Conservation (phyloP, 345 rosid species). For the Euphorbia pulcherrima region DNA sequence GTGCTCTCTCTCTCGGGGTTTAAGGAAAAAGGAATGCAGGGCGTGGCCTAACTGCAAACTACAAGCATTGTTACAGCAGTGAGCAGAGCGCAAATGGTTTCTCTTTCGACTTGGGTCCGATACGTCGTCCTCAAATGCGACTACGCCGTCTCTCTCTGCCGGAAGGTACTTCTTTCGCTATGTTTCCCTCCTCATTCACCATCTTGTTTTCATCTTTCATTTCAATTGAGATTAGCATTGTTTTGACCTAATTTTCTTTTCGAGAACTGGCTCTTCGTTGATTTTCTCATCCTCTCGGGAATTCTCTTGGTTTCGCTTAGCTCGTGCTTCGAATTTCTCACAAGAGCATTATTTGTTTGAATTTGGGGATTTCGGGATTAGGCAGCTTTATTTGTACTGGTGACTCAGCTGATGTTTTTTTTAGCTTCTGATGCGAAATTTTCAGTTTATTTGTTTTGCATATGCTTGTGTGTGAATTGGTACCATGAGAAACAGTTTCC, state of each 20-base stretch:
- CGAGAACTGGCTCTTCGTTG: background rate
- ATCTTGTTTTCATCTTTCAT: too few species aligned
- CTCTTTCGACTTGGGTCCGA: slow-evolving; percentile 69
- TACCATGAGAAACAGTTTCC: background rate
- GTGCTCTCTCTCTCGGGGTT: too few species aligned
- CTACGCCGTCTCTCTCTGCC: slow-evolving; percentile 54
- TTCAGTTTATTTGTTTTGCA: background rate
- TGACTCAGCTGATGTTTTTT: too few species aligned
- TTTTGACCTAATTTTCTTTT: background rate
- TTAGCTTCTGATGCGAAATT: background rate
- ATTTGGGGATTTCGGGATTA: background rate
- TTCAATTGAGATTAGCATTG: too few species aligned
- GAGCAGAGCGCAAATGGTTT: slow-evolving; percentile 45
- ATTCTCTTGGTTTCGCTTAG: background rate
- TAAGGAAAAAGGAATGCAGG: background rate
- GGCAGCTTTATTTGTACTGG: background rate
- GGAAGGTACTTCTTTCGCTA: slow-evolving; percentile 48
- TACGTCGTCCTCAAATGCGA: slow-evolving; percentile 66
- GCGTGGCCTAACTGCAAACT: background rate
- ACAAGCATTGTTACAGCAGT: background rate
- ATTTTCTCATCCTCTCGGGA: background rate
- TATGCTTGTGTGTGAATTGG: background rate
- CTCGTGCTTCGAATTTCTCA: background rate
- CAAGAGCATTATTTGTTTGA: background rate
- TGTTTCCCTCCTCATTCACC: background rate